phyloP scores from a whole-genome alignment of 345 rosid genomes.

The Ricinus communis region DNA sequence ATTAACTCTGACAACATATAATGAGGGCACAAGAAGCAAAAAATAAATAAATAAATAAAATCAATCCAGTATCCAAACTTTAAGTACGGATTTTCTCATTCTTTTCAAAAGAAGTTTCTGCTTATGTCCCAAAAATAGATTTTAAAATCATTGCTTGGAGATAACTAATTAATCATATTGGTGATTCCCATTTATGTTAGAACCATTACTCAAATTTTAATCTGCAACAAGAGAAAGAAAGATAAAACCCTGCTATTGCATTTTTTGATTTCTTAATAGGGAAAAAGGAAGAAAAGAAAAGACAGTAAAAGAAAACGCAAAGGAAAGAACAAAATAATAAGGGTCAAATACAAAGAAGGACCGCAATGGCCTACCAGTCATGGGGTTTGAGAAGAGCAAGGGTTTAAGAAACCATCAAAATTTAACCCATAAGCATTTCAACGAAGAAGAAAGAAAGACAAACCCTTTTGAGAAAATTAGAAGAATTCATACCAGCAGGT shows the following conservation, averaged over 20 bases:
- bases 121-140: neutral
- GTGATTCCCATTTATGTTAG: conserved; percentile 7
- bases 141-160: neutral
- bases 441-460: neutral
- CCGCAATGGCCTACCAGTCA: conserved; percentile 12
- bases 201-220: neutral
- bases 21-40: no score
- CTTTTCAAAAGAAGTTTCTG: neutral
- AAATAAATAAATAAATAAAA: no score
- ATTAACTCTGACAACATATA: neutral
- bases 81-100: no score
- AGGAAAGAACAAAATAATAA: neutral
- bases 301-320: no score
- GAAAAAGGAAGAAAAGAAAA: neutral
- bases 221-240: no score
- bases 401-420: neutral
- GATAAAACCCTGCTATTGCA: no score
- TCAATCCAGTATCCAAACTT: no score
- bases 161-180: neutral
- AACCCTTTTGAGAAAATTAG: neutral
- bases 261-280: no score
- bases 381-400: neutral
- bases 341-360: conserved; percentile 1
- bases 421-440: neutral
- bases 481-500: conserved; percentile 22